Base-by-base conservation (phyloP, 2,329 filamentous ascomycete genomes). In the Alternaria solani region DNA sequence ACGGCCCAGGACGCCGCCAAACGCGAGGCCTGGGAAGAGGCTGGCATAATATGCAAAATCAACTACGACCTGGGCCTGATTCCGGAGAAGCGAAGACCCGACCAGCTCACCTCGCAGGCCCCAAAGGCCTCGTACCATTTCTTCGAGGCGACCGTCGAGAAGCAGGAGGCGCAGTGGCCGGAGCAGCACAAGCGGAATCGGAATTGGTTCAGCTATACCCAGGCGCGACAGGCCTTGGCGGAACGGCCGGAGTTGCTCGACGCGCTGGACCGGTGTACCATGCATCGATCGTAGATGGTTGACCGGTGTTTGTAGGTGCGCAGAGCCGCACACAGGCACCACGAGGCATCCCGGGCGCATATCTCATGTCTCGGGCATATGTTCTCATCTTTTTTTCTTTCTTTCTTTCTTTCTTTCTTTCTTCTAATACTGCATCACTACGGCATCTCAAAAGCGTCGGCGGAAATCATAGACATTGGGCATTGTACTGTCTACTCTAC, bases 1-100 rank as follows among this genome's bases (percentile, higher is more conserved):
- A 95, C 92, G 65, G 88, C 91, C 63, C 87, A 94, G 77, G 92
- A 95, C 58, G 95, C 95, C 57, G 88, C 88, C 51, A 90, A 84
- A 84, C 85, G 95, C 69, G 95, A 99, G 80, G 95, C 95, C 62
- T 98, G 95, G 95, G 95, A 98, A 82, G 95, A 98, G 82, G 95
- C 94, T 42, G 95, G 95, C 73, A 96, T 98, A 74, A 85, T 91
- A 72, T 91, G 94, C 79, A 90, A 87, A 60, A 89, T 97, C 78
- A 89, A 91, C 71, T 91, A 90, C 77, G 93, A 97, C 78, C 86
- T 99, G 51, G 94, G 94, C 65, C 86, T 90, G 66, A 96, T 99
- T 70, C 83, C 89, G 55, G 95, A 99, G 81, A 91, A 89, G 77
- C 88, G 93, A 59, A 86, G 81, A 48, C 76, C 82, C 26, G 77